Conservation (phyloP, 2,329 filamentous ascomycete genomes). For the Drechslerella coelobrocha region DNA sequence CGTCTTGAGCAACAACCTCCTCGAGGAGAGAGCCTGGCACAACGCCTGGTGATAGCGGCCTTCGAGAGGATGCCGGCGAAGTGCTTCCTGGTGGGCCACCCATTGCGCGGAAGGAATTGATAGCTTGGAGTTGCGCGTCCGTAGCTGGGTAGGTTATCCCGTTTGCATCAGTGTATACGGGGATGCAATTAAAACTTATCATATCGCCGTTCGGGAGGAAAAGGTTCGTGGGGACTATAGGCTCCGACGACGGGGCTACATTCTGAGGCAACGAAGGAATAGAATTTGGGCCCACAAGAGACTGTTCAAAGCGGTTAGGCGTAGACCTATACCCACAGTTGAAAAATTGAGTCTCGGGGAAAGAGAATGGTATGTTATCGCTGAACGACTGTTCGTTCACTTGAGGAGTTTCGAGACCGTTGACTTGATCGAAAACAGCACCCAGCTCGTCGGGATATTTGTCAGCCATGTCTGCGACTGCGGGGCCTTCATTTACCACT, state of each 20-base stretch:
- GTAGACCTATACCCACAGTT: background rate
- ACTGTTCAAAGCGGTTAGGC: background rate
- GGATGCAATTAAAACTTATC: slow-evolving; percentile 42
- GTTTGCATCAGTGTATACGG: slow-evolving; percentile 31
- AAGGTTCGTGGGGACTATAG: too few species aligned
- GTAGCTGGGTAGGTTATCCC: slow-evolving; percentile 22
- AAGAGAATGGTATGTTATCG: background rate
- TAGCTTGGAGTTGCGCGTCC: slow-evolving; percentile 10
- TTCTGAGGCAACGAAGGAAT: too few species aligned
- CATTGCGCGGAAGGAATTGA: slow-evolving; percentile 20
- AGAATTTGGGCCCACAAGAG: too few species aligned
- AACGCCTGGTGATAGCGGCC: slow-evolving; percentile 6
- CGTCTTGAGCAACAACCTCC: slow-evolving; percentile 23
- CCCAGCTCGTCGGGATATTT: slow-evolving; percentile 10
- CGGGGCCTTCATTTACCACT: slow-evolving; percentile 23
- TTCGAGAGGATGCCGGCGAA: background rate
- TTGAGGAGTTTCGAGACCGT: slow-evolving; percentile 3
- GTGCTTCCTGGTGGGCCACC: background rate
- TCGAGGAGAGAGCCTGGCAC: slow-evolving; percentile 13
- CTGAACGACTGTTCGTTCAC: background rate
- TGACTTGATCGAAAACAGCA: slow-evolving; percentile 18
- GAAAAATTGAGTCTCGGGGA: slow-evolving; percentile 9
- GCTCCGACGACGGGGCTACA: too few species aligned
- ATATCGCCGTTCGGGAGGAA: slow-evolving; percentile 10
- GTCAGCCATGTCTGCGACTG: slow-evolving; percentile 7